These are phyloP conservation scores for Fusarium sp. DNA, from an alignment of 2,329 filamentous ascomycete genomes.

Conservation along the genomic window DNA sequence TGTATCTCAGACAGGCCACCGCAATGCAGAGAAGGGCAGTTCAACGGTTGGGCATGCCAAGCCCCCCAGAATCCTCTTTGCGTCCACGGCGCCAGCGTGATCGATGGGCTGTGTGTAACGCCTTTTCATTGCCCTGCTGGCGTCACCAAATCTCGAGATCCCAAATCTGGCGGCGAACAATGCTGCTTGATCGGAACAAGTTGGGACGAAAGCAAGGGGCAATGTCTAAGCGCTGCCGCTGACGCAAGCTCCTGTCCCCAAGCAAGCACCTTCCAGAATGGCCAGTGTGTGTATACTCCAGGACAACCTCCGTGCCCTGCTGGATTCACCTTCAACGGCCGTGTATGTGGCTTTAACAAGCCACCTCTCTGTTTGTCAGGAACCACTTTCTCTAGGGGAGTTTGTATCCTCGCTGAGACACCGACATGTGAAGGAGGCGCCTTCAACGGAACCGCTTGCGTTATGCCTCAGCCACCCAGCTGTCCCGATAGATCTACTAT, in stretches of 20 bases:
- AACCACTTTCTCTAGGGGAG: not conserved
- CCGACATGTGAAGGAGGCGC: not conserved
- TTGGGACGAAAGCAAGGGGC: not conserved
- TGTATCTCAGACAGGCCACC: not conserved
- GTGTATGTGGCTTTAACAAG: not conserved
- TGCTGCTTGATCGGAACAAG: not conserved
- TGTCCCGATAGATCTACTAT: not conserved
- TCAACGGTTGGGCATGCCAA: not conserved
- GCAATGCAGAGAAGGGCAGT: accelerated
- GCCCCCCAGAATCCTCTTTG: not conserved
- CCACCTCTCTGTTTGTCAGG: not conserved
- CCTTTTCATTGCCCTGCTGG: not conserved
- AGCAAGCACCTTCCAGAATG: not conserved
- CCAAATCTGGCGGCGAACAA: not conserved
- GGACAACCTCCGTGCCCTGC: not conserved
- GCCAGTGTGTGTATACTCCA: not conserved
- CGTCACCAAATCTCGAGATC: not conserved
- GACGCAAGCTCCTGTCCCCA: not conserved
- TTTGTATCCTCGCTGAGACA: not conserved
- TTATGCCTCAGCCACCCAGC: not conserved
- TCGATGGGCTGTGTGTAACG: not conserved
- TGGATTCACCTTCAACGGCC: not conserved
- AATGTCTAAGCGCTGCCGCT: not conserved
- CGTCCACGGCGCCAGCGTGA: not conserved
- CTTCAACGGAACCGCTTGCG: not conserved